phyloP scores from a whole-genome alignment of 2,329 filamentous ascomycete genomes.

The Colletotrichum limetticola region DNA sequence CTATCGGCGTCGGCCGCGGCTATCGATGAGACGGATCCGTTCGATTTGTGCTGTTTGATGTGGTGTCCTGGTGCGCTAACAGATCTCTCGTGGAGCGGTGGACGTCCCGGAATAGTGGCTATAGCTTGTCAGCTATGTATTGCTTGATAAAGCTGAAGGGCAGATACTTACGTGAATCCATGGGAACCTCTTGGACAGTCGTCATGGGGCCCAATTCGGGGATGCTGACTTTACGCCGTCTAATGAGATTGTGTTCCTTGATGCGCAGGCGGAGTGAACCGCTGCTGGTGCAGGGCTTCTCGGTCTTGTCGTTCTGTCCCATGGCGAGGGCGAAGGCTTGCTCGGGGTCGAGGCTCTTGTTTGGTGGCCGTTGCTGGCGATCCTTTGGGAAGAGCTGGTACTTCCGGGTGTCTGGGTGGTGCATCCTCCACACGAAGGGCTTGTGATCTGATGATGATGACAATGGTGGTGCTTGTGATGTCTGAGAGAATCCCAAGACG shows the following conservation, averaged over 20 bases:
- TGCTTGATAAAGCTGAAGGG: background rate
- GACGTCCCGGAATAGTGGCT: slow-evolving; percentile 76
- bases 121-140: slow-evolving; percentile 19
- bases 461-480: slow-evolving; percentile 29
- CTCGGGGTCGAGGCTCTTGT: slow-evolving; percentile 61
- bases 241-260: slow-evolving; percentile 66
- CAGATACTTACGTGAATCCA: slow-evolving; percentile 74
- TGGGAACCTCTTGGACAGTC: slow-evolving; percentile 72
- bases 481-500: slow-evolving; percentile 33
- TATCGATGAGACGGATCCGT: slow-evolving; percentile 47
- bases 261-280: slow-evolving; percentile 61
- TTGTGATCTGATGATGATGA: slow-evolving; percentile 53
- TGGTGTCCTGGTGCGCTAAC: slow-evolving; percentile 68
- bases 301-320: slow-evolving; percentile 53
- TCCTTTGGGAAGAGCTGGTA: slow-evolving; percentile 71
- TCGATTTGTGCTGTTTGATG: slow-evolving; percentile 57
- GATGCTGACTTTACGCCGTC: slow-evolving; percentile 72
- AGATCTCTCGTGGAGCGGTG: slow-evolving; percentile 72
- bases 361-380: slow-evolving; percentile 54
- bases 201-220: slow-evolving; percentile 75
- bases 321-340: slow-evolving; percentile 58
- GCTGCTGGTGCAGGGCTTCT: slow-evolving; percentile 49
- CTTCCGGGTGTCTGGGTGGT: slow-evolving; percentile 64
- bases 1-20: slow-evolving; percentile 37
- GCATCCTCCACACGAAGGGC: slow-evolving; percentile 68